A percentile compares a stretch with the other conserved stretches of the same genome.
Conservation (phyloP, 2,329 filamentous ascomycete species). For the Fusarium staphyleae region DNA sequence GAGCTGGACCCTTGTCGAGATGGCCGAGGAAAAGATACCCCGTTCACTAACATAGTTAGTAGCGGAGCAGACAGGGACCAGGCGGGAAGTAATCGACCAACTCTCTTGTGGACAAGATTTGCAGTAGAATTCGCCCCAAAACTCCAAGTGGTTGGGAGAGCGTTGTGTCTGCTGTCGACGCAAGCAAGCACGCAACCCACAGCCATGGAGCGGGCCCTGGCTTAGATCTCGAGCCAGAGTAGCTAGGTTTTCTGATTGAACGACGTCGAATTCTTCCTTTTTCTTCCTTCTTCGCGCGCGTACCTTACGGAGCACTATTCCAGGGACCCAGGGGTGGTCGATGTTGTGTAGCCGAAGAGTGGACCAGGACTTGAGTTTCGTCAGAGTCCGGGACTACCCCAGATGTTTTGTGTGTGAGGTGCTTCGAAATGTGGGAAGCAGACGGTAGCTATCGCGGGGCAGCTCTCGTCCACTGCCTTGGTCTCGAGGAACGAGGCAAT, state of each 20-base stretch:
- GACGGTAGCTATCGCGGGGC: slow-evolving; percentile 24
- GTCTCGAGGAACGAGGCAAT: slow-evolving; percentile 28
- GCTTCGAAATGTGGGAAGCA: slow-evolving; percentile 14
- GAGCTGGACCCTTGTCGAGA: slow-evolving; percentile 38
- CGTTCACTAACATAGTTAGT: slow-evolving; percentile 42
- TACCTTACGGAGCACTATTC: background rate
- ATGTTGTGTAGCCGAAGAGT: slow-evolving; percentile 32
- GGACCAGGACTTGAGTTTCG: slow-evolving; percentile 20
- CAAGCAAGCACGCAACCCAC: slow-evolving; percentile 37
- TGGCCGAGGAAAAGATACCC: slow-evolving; percentile 37
- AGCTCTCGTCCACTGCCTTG: slow-evolving; percentile 31
- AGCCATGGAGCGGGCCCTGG: slow-evolving; percentile 28
- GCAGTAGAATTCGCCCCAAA: slow-evolving; percentile 40
- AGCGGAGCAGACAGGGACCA: slow-evolving; percentile 42
- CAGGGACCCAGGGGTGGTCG: slow-evolving; percentile 14
- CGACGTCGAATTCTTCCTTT: slow-evolving; percentile 9
- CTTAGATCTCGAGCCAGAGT: slow-evolving; percentile 37
- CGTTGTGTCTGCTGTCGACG: slow-evolving; percentile 32
- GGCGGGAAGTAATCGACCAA: slow-evolving; percentile 38
- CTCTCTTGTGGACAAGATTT: slow-evolving; percentile 42
- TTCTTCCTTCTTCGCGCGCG: slow-evolving; percentile 7
- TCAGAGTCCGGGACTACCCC: slow-evolving; percentile 40
- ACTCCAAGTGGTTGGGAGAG: slow-evolving; percentile 33
- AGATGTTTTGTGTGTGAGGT: slow-evolving; percentile 35
- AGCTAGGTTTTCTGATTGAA: slow-evolving; percentile 29